Evolutionary conservation across 768 basidiomycete species (phyloP).

Genomic region (Psilocybe azurescens): DNA sequence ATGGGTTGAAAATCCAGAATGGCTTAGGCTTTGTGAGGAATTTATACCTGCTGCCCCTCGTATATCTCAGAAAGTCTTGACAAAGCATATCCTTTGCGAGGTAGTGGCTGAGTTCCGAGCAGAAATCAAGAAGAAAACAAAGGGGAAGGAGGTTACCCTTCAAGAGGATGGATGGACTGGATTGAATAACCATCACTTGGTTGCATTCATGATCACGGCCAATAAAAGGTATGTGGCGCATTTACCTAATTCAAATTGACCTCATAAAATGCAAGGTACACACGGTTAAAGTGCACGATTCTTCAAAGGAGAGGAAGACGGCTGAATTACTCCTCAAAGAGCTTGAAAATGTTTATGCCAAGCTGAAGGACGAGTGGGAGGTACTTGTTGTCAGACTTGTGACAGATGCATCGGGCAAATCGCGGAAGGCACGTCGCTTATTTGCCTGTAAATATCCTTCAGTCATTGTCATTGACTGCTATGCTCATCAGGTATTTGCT

Average conservation of each 20-base stretch:
- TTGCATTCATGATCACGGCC: conserved; percentile 39
- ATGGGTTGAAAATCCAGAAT: conserved; percentile 43
- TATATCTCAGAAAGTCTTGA: too few relatives aligned
- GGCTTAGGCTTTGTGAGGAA: conserved; percentile 27
- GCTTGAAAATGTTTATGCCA: conserved; percentile 2
- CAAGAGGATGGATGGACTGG: conserved; percentile 45
- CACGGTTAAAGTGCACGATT: conserved; percentile 33
- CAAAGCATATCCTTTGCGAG: too few relatives aligned
- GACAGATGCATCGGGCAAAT: conserved; percentile 35
- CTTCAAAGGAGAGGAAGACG: conserved; percentile 34
- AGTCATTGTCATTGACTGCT: conserved; percentile 26
- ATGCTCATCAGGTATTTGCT: conserved; percentile 23
- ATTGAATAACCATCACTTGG: conserved; percentile 35
- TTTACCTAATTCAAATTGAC: conserved; percentile 6
- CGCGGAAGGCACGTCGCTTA: conserved; percentile 18
- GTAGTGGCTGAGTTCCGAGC: neutral
- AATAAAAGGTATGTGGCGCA: conserved; percentile 21
- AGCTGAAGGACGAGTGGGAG: conserved; percentile 25
- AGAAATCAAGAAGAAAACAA: conserved; percentile 13
- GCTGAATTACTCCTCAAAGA: conserved; percentile 18
- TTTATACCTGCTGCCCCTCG: conserved; percentile 32
- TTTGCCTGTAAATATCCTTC: conserved; percentile 16
- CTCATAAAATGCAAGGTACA: conserved; percentile 22
- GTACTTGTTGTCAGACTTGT: conserved; percentile 28
- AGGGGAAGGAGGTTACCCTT: conserved; percentile 5